Evolutionary conservation across 495 filamentous ascomycete species (phyloP).

Genomic region (Penicillium canescens): DNA sequence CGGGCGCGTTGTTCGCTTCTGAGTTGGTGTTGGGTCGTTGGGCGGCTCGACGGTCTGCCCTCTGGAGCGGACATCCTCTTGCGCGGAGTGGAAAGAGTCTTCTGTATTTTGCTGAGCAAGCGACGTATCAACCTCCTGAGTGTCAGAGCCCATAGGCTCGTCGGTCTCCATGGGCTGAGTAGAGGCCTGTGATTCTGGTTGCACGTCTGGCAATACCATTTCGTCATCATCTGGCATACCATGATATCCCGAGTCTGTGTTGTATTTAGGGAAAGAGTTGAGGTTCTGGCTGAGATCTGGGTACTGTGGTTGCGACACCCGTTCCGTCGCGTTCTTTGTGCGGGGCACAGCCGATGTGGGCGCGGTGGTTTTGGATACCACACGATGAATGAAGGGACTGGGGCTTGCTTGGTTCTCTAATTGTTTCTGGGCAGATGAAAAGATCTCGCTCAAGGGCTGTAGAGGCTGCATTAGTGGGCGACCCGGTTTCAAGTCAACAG

Average conservation of each 20-base stretch:
- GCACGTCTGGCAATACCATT: slow-evolving; percentile 33
- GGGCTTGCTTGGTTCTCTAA: slow-evolving; percentile 35
- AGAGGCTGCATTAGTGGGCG: slow-evolving; percentile 17
- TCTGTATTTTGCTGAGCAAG: slow-evolving; percentile 55
- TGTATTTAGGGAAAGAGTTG: slow-evolving; percentile 43
- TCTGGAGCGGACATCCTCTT: slow-evolving; percentile 54
- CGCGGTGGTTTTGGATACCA: slow-evolving; percentile 33
- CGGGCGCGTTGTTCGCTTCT: slow-evolving; percentile 10
- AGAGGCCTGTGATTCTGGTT: slow-evolving; percentile 34
- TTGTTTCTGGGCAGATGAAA: slow-evolving; percentile 56
- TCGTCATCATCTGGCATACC: slow-evolving; percentile 61
- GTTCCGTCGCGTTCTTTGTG: slow-evolving; percentile 20
- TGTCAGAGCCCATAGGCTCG: slow-evolving; percentile 34
- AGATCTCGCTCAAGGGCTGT: slow-evolving; percentile 83
- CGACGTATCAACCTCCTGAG: slow-evolving; percentile 25
- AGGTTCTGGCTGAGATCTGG: slow-evolving; percentile 37
- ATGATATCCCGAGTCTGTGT: slow-evolving; percentile 80
- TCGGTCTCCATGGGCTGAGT: slow-evolving; percentile 35
- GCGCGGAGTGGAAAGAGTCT: slow-evolving; percentile 67
- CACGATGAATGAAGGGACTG: slow-evolving; percentile 36
- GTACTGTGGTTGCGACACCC: slow-evolving; percentile 29
- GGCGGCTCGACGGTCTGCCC: slow-evolving; percentile 39
- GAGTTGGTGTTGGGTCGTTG: slow-evolving; percentile 24
- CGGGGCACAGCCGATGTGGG: slow-evolving; percentile 19
- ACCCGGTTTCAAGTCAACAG: slow-evolving; percentile 2